A percentile compares a stretch with the other conserved stretches of the same genome.
Evolutionary conservation across 2,329 filamentous ascomycete genomes (phyloP).

Genomic region (Colletotrichum tofieldiae): DNA sequence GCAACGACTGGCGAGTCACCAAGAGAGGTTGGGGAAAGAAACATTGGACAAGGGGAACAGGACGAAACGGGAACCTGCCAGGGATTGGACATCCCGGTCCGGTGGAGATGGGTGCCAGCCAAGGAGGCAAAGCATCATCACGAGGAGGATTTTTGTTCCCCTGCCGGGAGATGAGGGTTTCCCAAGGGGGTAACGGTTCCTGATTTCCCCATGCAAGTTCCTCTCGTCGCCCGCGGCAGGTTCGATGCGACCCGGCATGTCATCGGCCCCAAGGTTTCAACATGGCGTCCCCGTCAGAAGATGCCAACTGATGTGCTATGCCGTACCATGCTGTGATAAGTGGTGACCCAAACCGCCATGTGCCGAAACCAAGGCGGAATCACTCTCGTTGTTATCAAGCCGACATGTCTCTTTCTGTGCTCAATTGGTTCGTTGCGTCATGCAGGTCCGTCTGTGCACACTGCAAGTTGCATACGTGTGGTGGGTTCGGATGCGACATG

Average conservation of each 20-base stretch:
- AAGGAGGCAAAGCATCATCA: slow-evolving; percentile 40
- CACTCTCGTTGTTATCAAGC: slow-evolving; percentile 33
- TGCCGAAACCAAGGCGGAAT: slow-evolving; percentile 26
- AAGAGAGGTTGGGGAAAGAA: slow-evolving; percentile 43
- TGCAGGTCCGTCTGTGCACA: slow-evolving; percentile 45
- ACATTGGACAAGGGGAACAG: slow-evolving; percentile 37
- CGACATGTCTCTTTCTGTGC: slow-evolving; percentile 17
- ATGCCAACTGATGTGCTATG: not conserved
- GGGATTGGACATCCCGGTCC: slow-evolving; percentile 31
- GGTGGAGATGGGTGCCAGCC: slow-evolving; percentile 39
- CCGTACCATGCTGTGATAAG: not conserved
- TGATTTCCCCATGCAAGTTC: slow-evolving; percentile 29
- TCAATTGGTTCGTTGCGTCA: slow-evolving; percentile 42
- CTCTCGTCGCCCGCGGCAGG: not conserved
- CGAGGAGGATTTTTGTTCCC: slow-evolving; percentile 35
- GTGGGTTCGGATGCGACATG: slow-evolving; percentile 38
- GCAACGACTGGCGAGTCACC: slow-evolving; percentile 26
- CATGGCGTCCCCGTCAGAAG: not conserved
- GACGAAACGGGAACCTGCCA: slow-evolving; percentile 30
- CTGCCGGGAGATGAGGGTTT: slow-evolving; percentile 39
- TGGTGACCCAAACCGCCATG: not conserved
- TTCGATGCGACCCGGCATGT: slow-evolving; percentile 13
- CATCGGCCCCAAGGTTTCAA: slow-evolving; percentile 7
- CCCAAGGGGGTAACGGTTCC: slow-evolving; percentile 24
- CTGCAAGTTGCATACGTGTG: slow-evolving; percentile 28